These are phyloP conservation scores for Vigna angularis DNA, from an alignment of 306 rosid genomes.

Conservation along the genomic window DNA sequence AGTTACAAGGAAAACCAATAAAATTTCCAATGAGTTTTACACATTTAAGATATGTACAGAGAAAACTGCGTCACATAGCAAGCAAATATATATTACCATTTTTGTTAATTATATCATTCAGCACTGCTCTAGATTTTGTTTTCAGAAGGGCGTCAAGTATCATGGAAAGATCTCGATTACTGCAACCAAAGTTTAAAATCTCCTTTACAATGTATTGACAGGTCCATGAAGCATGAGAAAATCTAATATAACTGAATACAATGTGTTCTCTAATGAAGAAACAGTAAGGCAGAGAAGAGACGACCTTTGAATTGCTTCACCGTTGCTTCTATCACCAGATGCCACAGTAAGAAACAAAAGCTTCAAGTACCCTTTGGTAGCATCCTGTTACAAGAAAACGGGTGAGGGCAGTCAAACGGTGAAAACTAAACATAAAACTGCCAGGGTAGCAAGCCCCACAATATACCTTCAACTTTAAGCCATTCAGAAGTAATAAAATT, in stretches of 20 bases:
- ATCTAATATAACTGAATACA: slow-evolving; percentile 22
- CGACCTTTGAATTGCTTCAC: slow-evolving; percentile 97
- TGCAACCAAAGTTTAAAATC: slow-evolving; percentile 51
- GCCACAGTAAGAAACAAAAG: slow-evolving; percentile 93
- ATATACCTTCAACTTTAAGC: slow-evolving; percentile 25
- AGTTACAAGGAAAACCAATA: slow-evolving; percentile 42
- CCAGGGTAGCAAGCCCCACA: neutral
- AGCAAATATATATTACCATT: slow-evolving; percentile 66
- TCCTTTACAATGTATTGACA: slow-evolving; percentile 32
- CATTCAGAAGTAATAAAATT: slow-evolving; percentile 25
- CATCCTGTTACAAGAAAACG: slow-evolving; percentile 67
- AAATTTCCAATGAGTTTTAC: slow-evolving; percentile 25
- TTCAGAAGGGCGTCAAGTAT: slow-evolving; percentile 96
- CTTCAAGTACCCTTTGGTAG: slow-evolving; percentile 93
- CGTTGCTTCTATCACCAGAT: slow-evolving; percentile 82
- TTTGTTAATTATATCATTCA: slow-evolving; percentile 86
- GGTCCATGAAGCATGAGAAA: slow-evolving; percentile 37
- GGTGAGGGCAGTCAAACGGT: slow-evolving; percentile 30
- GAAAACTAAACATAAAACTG: slow-evolving; percentile 26
- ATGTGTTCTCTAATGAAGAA: slow-evolving; percentile 17
- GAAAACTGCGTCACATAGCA: neutral
- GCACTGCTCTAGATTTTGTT: slow-evolving; percentile 89
- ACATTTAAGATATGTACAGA: neutral
- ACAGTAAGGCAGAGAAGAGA: slow-evolving; percentile 1
- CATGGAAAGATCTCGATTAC: slow-evolving; percentile 99